phyloP scores from a whole-genome alignment of 257 asterid species.

The Penstemon eatonii region DNA sequence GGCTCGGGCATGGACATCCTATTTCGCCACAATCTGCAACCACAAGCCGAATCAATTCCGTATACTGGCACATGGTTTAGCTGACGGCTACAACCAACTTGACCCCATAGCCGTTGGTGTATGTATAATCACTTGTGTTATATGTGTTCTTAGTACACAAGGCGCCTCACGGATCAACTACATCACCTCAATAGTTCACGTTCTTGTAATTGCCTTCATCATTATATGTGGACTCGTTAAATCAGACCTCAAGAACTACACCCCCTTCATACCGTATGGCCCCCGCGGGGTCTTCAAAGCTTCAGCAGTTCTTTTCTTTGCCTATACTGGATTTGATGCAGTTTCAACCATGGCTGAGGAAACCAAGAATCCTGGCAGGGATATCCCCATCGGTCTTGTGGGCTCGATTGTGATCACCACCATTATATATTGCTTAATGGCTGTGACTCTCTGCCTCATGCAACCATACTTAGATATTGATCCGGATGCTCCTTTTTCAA shows the following conservation, averaged over 20 bases:
- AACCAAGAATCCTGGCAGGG: conserved; percentile 49
- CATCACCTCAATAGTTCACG: conserved; percentile 55
- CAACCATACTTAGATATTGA: conserved; percentile 41
- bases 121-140: conserved; percentile 31
- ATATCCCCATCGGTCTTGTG: conserved; percentile 61
- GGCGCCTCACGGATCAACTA: conserved; percentile 62
- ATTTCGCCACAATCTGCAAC: conserved; percentile 53
- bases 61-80: conserved; percentile 32
- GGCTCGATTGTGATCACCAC: conserved; percentile 63
- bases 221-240: conserved; percentile 46
- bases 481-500: conserved; percentile 44
- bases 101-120: conserved; percentile 54
- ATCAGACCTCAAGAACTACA: conserved; percentile 46
- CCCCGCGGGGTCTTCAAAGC: conserved; percentile 52
- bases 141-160: conserved; percentile 55
- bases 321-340: conserved; percentile 61
- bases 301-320: conserved; percentile 56
- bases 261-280: conserved; percentile 41
- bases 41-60: conserved; percentile 41
- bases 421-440: conserved; percentile 44
- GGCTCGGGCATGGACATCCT: conserved; percentile 63
- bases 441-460: conserved; percentile 53
- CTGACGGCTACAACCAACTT: conserved; percentile 43
- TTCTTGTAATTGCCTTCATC: conserved; percentile 51
- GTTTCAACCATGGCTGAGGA: conserved; percentile 74